Evolutionary conservation across 129 eudicot species (phyloP).

Genomic region (Tanacetum coccineum): DNA sequence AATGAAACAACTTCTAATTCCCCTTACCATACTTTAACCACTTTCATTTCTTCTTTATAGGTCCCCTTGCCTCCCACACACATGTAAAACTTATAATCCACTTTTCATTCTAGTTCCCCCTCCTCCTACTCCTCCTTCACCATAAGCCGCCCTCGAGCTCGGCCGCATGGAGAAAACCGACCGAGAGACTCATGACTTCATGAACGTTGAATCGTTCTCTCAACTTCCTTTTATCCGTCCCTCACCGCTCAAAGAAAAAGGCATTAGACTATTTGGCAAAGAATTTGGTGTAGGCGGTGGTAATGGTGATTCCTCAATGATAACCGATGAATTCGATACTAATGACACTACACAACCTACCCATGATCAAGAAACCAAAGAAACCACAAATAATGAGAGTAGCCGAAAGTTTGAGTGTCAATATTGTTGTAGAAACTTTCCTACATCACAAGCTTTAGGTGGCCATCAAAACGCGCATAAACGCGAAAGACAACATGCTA

Average conservation of each 20-base stretch:
- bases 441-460: conserved; percentile 98
- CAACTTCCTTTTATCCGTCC: conserved; percentile 96
- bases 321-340: conserved; percentile 22
- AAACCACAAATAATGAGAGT: conserved; percentile 30
- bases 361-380: conserved; percentile 23
- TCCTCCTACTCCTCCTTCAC: not conserved
- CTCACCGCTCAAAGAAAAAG: conserved; percentile 45
- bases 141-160: not conserved
- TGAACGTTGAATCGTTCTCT: conserved; percentile 97
- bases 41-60: conserved; percentile 26
- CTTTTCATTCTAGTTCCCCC: not conserved
- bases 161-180: conserved; percentile 56
- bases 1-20: conserved; percentile 16
- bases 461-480: conserved; percentile 99
- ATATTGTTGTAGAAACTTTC: conserved; percentile 95
- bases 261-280: conserved; percentile 85
- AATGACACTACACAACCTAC: conserved; percentile 17
- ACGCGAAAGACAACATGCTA: conserved; percentile 93
- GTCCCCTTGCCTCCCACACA: conserved; percentile 27
- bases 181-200: conserved; percentile 76
- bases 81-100: conserved; percentile 10
- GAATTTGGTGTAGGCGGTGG: conserved; percentile 47
- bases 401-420: conserved; percentile 89
- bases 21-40: conserved; percentile 14
- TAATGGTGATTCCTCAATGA: conserved; percentile 16